Evolutionary conservation across 108 stramenopile genomes (phyloP).

Genomic region (Stephanodiscus minutulus): DNA sequence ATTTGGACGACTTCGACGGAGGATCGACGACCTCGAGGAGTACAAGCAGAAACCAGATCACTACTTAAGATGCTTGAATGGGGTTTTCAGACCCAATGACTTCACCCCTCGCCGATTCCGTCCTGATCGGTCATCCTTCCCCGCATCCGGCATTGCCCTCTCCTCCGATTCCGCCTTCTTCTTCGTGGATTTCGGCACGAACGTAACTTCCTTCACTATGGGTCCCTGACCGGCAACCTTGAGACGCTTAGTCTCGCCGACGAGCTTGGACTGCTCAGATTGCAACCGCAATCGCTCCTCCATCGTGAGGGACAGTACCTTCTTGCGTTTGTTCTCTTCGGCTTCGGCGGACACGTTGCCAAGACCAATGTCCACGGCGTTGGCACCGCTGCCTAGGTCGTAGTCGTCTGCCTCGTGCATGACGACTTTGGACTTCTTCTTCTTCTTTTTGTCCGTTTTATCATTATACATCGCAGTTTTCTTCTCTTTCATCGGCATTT

Average conservation of each 20-base stretch:
- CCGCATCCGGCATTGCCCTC: constrained; percentile 19
- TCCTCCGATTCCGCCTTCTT: constrained; percentile 50
- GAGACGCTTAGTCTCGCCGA: constrained; percentile 51
- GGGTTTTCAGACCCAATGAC: constrained; percentile 61
- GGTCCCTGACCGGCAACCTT: constrained; percentile 57
- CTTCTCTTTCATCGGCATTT: constrained; percentile 9
- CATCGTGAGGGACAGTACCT: constrained; percentile 69
- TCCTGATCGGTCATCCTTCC: constrained; percentile 27
- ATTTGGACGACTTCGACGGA: too few species aligned
- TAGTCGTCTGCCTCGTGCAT: constrained; percentile 76
- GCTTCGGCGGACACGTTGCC: constrained; percentile 47
- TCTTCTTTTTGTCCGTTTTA: constrained; percentile 36
- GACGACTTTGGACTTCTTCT: constrained; percentile 51
- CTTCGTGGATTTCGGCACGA: constrained; percentile 65
- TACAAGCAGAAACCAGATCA: too few species aligned
- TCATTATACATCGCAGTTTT: constrained; percentile 30
- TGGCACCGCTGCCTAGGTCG: constrained; percentile 39
- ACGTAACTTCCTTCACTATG: constrained; percentile 73
- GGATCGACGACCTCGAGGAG: too few species aligned
- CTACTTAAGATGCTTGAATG: constrained; percentile 54
- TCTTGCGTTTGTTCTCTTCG: constrained; percentile 52
- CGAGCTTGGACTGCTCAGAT: constrained; percentile 47
- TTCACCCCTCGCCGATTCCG: constrained; percentile 64
- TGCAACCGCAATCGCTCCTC: constrained; percentile 66
- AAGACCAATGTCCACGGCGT: constrained; percentile 62